Evolutionary conservation across 345 rosid species (phyloP).

Genomic region (Streptanthus diversifolius): DNA sequence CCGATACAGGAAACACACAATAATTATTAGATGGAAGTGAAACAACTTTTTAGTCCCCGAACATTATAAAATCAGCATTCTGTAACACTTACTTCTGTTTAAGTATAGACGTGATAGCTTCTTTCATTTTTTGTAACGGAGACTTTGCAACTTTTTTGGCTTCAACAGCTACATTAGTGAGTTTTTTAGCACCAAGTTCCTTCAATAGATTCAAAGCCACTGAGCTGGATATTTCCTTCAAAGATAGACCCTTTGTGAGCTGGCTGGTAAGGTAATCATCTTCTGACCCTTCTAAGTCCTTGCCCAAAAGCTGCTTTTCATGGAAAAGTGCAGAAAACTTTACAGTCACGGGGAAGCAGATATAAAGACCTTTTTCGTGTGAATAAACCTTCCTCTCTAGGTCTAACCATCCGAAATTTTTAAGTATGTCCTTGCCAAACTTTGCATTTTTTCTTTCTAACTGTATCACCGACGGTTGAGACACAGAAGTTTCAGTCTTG

Average conservation of each 20-base stretch:
- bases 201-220: conserved; percentile 55
- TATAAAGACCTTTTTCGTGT: conserved; percentile 44
- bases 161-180: conserved; percentile 51
- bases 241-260: conserved; percentile 26
- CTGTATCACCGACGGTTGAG: conserved; percentile 43
- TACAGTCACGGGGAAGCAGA: conserved; percentile 79
- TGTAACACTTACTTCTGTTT: conserved; percentile 47
- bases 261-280: conserved; percentile 25
- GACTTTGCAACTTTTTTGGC: conserved; percentile 53
- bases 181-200: conserved; percentile 53
- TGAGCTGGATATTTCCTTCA: conserved; percentile 47
- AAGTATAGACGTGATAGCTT: conserved; percentile 50
- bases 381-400: conserved; percentile 63
- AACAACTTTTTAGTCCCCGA: neutral
- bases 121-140: conserved; percentile 58
- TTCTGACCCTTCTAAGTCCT: conserved; percentile 32
- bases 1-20: conserved; percentile 3
- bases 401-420: conserved; percentile 86
- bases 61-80: conserved; percentile 13
- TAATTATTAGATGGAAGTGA: conserved; percentile 11
- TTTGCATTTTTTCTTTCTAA: conserved; percentile 65
- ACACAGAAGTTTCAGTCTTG: conserved; percentile 26
- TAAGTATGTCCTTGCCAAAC: conserved; percentile 74
- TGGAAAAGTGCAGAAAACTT: conserved; percentile 47
- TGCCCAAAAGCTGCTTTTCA: conserved; percentile 35